Conservation (phyloP, 106 monocot species). For the Chionographis japonica region DNA sequence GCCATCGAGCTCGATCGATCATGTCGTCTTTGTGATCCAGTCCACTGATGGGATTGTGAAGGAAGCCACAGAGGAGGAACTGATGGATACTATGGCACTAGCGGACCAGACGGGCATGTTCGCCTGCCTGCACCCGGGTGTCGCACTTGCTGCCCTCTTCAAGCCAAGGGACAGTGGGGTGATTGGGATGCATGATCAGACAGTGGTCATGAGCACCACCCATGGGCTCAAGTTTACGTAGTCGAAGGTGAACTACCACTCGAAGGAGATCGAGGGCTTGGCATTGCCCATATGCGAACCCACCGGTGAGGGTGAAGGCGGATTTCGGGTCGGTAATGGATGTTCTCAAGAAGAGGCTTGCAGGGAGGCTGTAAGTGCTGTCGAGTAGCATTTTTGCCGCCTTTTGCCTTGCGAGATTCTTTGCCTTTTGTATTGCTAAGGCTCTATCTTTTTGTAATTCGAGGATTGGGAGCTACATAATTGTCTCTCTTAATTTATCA, state of each 20-base stretch:
- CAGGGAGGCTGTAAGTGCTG: conserved; percentile 5
- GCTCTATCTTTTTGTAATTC: too few species aligned
- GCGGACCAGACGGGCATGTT: conserved; percentile 41
- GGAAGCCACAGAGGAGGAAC: conserved; percentile 48
- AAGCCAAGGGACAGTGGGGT: conserved; percentile 32
- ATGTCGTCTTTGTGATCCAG: conserved; percentile 25
- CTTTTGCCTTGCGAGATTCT: too few species aligned
- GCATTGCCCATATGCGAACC: conserved; percentile 33
- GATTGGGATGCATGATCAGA: conserved; percentile 32
- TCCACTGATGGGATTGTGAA: conserved; percentile 35
- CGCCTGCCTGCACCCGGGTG: conserved; percentile 44
- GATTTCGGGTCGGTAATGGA: conserved; percentile 47
- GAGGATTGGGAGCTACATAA: too few species aligned
- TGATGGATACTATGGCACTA: conserved; percentile 37
- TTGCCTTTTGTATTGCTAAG: too few species aligned
- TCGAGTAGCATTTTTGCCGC: too few species aligned
- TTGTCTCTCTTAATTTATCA: too few species aligned
- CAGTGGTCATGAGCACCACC: conserved; percentile 36
- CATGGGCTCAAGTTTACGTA: conserved; percentile 46
- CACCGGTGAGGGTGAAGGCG: conserved; percentile 34
- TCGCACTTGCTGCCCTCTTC: conserved; percentile 34
- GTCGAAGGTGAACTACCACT: conserved; percentile 40
- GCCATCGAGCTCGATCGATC: conserved; percentile 43
- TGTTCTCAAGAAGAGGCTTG: conserved; percentile 22
- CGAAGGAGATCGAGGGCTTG: conserved; percentile 30